A percentile compares a stretch with the other conserved stretches of the same genome.
phyloP scores from a whole-genome alignment of 257 asterid species.

The Solanum habrochaites region DNA sequence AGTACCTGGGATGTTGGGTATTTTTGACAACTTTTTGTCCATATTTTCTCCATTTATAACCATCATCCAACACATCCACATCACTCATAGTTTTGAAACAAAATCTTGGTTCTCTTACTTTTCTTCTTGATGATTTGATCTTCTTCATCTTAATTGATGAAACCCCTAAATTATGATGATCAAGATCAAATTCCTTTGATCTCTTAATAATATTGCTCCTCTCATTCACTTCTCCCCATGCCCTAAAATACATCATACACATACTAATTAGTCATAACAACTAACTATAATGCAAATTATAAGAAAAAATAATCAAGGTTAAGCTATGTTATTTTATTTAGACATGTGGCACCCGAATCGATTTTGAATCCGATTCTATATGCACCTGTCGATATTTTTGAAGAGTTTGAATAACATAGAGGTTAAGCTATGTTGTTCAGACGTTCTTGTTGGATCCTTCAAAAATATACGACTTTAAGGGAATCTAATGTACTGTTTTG shows the following conservation, averaged over 20 bases:
- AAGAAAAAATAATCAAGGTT: not conserved
- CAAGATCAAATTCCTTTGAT: constrained; percentile 17
- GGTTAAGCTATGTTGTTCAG: not conserved
- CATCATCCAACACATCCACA: constrained; percentile 89
- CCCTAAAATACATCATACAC: constrained; percentile 19
- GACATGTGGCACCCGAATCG: not conserved
- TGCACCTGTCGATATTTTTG: not conserved
- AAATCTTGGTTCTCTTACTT: constrained; percentile 91
- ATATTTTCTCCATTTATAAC: constrained; percentile 95
- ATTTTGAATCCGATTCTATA: not conserved
- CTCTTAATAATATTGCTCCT: constrained; percentile 32
- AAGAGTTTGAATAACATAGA: not conserved
- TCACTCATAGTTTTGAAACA: constrained; percentile 95
- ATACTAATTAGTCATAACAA: not conserved
- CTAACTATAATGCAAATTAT: not conserved
- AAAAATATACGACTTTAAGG: not conserved
- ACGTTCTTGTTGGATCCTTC: not conserved
- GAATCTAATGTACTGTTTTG: not conserved
- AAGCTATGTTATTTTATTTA: not conserved
- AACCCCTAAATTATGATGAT: constrained; percentile 37
- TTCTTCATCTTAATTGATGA: constrained; percentile 72
- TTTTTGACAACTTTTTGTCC: constrained; percentile 96
- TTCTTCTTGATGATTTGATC: constrained; percentile 48
- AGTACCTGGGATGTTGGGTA: constrained; percentile 91
- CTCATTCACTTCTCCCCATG: constrained; percentile 56